These are phyloP conservation scores for Aspergillus costaricaensis DNA, from an alignment of 2,329 filamentous ascomycete species.

Conservation along the genomic window DNA sequence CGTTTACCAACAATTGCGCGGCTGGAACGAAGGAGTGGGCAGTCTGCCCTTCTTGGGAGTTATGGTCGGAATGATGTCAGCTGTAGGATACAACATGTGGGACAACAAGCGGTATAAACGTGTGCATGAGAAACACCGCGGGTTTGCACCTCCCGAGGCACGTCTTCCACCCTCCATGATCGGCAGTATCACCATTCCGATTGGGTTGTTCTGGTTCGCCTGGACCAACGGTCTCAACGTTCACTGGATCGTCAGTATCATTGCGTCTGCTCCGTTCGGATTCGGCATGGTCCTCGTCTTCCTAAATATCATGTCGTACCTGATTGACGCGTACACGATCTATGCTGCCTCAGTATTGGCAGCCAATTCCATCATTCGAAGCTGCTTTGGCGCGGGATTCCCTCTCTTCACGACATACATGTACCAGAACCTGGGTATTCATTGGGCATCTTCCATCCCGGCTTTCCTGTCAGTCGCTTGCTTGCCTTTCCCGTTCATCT, in stretches of 20 bases:
- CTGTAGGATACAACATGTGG: conserved; percentile 25
- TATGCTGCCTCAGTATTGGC: conserved; percentile 40
- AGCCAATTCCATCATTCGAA: conserved; percentile 46
- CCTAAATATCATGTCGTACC: conserved; percentile 37
- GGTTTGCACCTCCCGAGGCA: conserved; percentile 30
- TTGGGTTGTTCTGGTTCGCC: conserved; percentile 37
- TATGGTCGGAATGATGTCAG: conserved; percentile 34
- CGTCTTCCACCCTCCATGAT: conserved; percentile 31
- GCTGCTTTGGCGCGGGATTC: conserved; percentile 45
- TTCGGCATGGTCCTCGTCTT: conserved; percentile 39
- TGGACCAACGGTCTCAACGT: conserved; percentile 40
- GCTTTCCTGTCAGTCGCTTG: conserved; percentile 42
- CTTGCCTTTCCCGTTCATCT: conserved; percentile 40
- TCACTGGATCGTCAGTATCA: conserved; percentile 36
- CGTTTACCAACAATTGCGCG: not conserved
- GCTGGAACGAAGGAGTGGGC: conserved; percentile 5
- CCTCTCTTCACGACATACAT: conserved; percentile 46
- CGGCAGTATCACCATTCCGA: conserved; percentile 28
- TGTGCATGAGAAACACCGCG: conserved; percentile 20
- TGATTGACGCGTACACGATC: conserved; percentile 41
- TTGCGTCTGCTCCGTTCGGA: conserved; percentile 34
- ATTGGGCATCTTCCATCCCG: conserved; percentile 45
- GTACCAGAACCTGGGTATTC: conserved; percentile 44
- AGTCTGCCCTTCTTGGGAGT: conserved; percentile 29
- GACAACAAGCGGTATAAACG: conserved; percentile 31